Percentiles rank a stretch among this genome's conserved stretches.
These are phyloP conservation scores for Zymoseptoria tritici DNA, from an alignment of 2,329 filamentous ascomycete genomes.

Conservation along the genomic window DNA sequence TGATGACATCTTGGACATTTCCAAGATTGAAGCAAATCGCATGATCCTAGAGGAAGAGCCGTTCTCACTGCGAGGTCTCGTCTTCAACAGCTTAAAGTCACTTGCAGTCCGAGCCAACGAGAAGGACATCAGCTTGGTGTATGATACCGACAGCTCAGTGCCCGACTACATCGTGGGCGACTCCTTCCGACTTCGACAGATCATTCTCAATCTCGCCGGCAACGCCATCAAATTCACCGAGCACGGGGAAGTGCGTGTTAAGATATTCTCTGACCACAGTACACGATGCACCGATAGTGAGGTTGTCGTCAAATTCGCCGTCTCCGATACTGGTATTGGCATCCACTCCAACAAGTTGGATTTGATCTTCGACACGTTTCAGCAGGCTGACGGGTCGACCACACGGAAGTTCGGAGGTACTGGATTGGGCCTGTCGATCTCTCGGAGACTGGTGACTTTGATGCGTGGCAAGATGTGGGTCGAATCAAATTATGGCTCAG, in stretches of 20 bases:
- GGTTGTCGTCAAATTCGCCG: constrained; percentile 91
- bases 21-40: constrained; percentile 81
- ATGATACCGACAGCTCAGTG: constrained; percentile 86
- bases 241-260: constrained; percentile 88
- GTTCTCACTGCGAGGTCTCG: constrained; percentile 85
- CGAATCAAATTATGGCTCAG: constrained; percentile 81
- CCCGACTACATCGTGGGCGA: constrained; percentile 94
- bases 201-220: constrained; percentile 93
- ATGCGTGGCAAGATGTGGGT: constrained; percentile 98
- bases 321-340: constrained; percentile 93
- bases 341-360: constrained; percentile 93
- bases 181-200: constrained; percentile 90
- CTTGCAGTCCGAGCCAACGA: constrained; percentile 96
- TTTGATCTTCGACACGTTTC: constrained; percentile 97
- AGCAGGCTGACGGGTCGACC: constrained; percentile 94
- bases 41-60: constrained; percentile 99
- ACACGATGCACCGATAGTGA: constrained; percentile 63
- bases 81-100: constrained; percentile 96
- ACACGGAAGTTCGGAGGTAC: constrained; percentile 94
- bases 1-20: constrained; percentile 66
- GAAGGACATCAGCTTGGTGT: constrained; percentile 85
- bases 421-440: constrained; percentile 87
- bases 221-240: constrained; percentile 99
- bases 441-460: constrained; percentile 85
- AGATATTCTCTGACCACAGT: constrained; percentile 67